Base-by-base conservation (phyloP, 352 stramenopile species). In the Peronospora belbahrii region DNA sequence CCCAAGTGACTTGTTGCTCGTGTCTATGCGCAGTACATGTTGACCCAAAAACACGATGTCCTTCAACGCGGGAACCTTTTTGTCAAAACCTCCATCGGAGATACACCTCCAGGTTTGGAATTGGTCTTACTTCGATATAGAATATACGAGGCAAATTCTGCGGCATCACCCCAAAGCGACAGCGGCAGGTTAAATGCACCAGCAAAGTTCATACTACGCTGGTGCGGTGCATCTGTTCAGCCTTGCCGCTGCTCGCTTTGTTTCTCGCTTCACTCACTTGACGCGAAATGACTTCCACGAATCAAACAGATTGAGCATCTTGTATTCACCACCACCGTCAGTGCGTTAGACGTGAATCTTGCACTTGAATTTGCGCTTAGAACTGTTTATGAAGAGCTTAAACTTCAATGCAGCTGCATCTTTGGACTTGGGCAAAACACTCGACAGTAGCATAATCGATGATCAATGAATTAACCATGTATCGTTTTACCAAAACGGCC, bases 31-130 rank as follows among this genome's bases (percentile, higher is more conserved):
- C 56, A 0, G 39, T 65, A 11, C 40, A 56, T 2, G 33, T 25
- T 0, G 50, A 53, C 0, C 40, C 56, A 15, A 65, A 65, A 3
- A 45, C 0, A 61, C 44, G 4, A 56, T 48, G n/a, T 52, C 38
- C 0, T 13, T 32, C 13, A 61, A 14, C 0, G 11, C 0, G 1
- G 48, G 56, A 14, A 22, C 39, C n/a, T 37, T n/a, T 40, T 54
- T 0, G 36, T 42, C 0, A 59, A 19, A 1, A 59, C 1, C 23
- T 65, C 27, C 3, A 65, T 18, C 0, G 43, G 38, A 5, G 25
- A 57, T 1, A 1, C 36, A 7, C 38, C 31, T 3, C 33, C 39
- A 24, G 33, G 33, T 3, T 39, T 39, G 7, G 33, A 22, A 14
- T 35, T 35, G 2, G 30, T 35, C 15, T 13, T 14, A 15, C 30